These are phyloP conservation scores for Vickermania spadyakhi DNA, from an alignment of 208 protist genomes.

Conservation along the genomic window DNA sequence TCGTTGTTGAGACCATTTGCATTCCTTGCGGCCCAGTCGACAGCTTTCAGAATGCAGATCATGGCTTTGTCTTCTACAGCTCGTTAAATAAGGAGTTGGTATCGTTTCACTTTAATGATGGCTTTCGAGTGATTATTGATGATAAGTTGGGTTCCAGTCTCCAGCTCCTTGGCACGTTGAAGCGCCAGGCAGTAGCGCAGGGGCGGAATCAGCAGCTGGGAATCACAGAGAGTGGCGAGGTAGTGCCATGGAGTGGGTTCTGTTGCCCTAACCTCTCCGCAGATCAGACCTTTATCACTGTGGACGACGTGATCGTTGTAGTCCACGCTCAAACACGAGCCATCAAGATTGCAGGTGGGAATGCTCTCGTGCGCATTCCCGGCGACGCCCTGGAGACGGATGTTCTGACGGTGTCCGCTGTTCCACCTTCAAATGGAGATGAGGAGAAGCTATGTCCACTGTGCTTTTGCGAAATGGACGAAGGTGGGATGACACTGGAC, in stretches of 20 bases:
- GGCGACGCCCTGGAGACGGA: not conserved
- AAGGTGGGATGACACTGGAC: slow-evolving; percentile 64
- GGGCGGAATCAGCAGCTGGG: not conserved
- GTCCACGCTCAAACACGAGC: not conserved
- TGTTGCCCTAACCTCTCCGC: not conserved
- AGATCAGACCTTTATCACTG: not conserved
- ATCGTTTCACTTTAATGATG: slow-evolving; percentile 59
- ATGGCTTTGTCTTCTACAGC: slow-evolving; percentile 71
- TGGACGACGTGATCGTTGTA: not conserved
- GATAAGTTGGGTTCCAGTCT: not conserved
- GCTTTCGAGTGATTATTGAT: too few species aligned
- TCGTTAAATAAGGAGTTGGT: slow-evolving; percentile 22
- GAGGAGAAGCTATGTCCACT: slow-evolving; percentile 45
- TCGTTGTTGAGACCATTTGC: slow-evolving; percentile 29
- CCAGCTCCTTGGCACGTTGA: not conserved
- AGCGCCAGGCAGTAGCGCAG: not conserved
- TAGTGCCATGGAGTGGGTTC: slow-evolving; percentile 3
- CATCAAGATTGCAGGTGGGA: not conserved
- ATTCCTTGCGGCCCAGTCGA: slow-evolving; percentile 16
- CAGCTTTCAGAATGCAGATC: slow-evolving; percentile 32
- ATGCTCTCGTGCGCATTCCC: slow-evolving; percentile 2
- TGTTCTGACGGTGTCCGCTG: not conserved
- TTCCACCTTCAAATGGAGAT: slow-evolving; percentile 13
- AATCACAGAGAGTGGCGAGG: not conserved
- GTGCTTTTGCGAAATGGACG: slow-evolving; percentile 77